A percentile compares a stretch with the other conserved stretches of the same genome.
phyloP scores from a whole-genome alignment of 805 yeast genomes.

The Ogataea paradorogensis region DNA sequence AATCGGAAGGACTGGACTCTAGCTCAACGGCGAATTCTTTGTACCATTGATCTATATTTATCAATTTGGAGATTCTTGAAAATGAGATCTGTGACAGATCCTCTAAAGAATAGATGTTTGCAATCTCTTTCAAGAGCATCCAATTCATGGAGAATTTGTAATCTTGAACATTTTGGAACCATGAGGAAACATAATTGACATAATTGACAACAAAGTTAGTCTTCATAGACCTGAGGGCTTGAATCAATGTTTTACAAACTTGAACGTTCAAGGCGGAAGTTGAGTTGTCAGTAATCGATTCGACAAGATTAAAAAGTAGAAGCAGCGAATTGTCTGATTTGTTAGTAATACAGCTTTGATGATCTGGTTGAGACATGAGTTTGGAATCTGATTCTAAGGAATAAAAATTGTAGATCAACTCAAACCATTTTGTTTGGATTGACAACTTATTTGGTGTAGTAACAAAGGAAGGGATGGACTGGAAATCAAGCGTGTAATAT shows the following conservation, averaged over 20 bases:
- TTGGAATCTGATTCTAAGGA: slow-evolving; percentile 14
- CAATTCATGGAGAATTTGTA: slow-evolving; percentile 22
- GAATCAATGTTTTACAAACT: slow-evolving; percentile 26
- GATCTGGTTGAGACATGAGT: slow-evolving; percentile 37
- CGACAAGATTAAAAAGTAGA: slow-evolving; percentile 37
- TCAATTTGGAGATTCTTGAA: slow-evolving; percentile 9
- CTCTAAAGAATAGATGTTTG: slow-evolving; percentile 4
- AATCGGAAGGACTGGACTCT: background rate
- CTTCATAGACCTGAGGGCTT: slow-evolving; percentile 24
- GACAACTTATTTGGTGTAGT: slow-evolving; percentile 26
- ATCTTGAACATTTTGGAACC: slow-evolving; percentile 20
- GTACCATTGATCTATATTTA: slow-evolving; percentile 19
- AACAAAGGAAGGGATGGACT: slow-evolving; percentile 20
- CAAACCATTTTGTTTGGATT: slow-evolving; percentile 40
- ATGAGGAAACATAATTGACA: slow-evolving; percentile 18
- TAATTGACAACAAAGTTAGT: slow-evolving; percentile 26
- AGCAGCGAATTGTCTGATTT: slow-evolving; percentile 40
- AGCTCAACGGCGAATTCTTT: slow-evolving; percentile 5
- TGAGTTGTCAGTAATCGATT: slow-evolving; percentile 29
- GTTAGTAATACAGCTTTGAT: slow-evolving; percentile 40
- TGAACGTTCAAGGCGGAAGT: slow-evolving; percentile 26
- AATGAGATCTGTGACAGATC: slow-evolving; percentile 12
- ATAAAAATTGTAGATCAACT: slow-evolving; percentile 36
- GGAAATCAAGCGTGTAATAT: slow-evolving; percentile 24
- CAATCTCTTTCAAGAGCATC: slow-evolving; percentile 14